phyloP scores from a whole-genome alignment of 345 rosid genomes.

The Odontarrhena argentea region DNA sequence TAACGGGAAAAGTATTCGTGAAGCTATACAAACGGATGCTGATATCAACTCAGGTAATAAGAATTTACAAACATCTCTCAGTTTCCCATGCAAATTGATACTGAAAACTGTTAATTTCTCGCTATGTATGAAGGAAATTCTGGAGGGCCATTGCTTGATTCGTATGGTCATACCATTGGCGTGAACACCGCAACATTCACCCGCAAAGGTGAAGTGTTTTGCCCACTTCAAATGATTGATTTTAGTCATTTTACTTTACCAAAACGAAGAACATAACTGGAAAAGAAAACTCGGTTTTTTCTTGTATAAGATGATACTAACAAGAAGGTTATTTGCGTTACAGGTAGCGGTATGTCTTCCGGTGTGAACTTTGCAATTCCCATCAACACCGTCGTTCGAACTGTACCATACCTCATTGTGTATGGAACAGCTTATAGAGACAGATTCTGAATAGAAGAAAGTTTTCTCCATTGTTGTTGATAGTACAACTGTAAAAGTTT shows the following conservation, averaged over 20 bases:
- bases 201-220: slow-evolving; percentile 56
- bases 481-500: neutral
- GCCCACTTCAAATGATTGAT: too few relatives aligned
- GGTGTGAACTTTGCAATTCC: slow-evolving; percentile 87
- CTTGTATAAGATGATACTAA: neutral
- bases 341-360: slow-evolving; percentile 83
- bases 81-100: neutral
- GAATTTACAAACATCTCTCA: neutral
- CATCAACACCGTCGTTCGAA: slow-evolving; percentile 66
- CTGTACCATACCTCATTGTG: slow-evolving; percentile 76
- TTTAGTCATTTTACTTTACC: neutral
- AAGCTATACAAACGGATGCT: slow-evolving; percentile 90
- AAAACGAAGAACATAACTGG: neutral
- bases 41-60: slow-evolving; percentile 70
- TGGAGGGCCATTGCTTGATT: slow-evolving; percentile 78
- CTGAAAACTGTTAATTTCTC: neutral
- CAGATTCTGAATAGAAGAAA: slow-evolving; percentile 58
- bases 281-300: too few relatives aligned
- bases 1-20: slow-evolving; percentile 73
- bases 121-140: slow-evolving; percentile 54
- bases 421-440: slow-evolving; percentile 82
- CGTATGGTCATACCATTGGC: slow-evolving; percentile 82
- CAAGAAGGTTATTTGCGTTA: slow-evolving; percentile 1
- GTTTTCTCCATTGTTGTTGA: neutral
- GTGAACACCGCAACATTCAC: slow-evolving; percentile 90